Conservation (phyloP, 192 early-diverging fungal genomes). For the Tieghemiomyces parasiticus region DNA sequence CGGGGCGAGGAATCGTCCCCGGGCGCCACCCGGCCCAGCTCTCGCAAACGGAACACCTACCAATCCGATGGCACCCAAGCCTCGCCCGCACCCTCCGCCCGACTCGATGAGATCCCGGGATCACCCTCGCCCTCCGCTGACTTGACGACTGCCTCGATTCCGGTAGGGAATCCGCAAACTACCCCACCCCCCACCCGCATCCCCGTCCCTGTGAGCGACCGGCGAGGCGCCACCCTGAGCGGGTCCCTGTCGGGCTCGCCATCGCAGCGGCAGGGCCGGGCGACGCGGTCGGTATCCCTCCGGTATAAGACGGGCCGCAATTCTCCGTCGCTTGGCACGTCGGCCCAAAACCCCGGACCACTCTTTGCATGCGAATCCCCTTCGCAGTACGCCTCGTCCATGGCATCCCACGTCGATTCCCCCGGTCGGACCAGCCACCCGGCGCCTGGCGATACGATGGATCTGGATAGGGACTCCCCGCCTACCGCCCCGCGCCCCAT, state of each 20-base stretch:
- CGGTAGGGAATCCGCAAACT: neutral
- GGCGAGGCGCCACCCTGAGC: neutral
- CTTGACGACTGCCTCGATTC: neutral
- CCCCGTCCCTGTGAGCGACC: neutral
- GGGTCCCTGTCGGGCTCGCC: too few species aligned
- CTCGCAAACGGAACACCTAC: neutral
- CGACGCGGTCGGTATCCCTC: constrained; percentile 1
- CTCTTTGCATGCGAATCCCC: constrained; percentile 8
- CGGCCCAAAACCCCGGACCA: neutral
- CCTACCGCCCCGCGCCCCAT: constrained; percentile 4
- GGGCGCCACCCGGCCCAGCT: neutral
- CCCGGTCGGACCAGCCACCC: too few species aligned
- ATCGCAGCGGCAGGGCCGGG: neutral
- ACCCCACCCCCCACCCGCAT: neutral
- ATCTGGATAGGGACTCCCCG: too few species aligned
- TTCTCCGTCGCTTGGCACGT: constrained; percentile 1
- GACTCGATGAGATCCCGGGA: neutral
- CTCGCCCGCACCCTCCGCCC: neutral
- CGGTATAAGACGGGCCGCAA: constrained; percentile 9
- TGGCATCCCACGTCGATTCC: neutral
- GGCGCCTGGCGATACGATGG: neutral
- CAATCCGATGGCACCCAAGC: neutral
- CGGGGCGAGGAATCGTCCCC: neutral
- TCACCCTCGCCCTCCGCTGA: neutral
- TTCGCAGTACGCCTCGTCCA: constrained; percentile 4